Evolutionary conservation across 108 stramenopile genomes (phyloP), one percentile per base, ranked within the genome.

Genomic region (Nannochloropsis granulata): DNA sequence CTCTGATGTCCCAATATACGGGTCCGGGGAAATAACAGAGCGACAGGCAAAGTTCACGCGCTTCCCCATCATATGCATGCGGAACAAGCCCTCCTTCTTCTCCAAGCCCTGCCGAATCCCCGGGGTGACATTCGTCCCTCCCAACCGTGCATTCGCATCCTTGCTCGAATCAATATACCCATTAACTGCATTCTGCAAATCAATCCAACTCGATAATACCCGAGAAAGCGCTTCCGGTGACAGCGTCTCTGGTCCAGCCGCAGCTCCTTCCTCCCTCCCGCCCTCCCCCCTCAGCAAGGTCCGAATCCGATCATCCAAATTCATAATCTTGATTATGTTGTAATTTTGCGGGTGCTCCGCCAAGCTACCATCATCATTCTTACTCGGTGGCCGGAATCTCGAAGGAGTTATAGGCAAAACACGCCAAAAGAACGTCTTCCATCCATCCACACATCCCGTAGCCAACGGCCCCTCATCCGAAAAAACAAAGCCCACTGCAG

Each of bases 31-130:
- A 85, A 98, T 97, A 56, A 98, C 97, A 34, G 94, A 95, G 0
- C 99, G 94, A 83, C 98, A 98, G 8, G 95, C 94, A 86, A 91
- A 98, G 90, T 99, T 95, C 82, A 99, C 99, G 45, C 99, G 97
- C 88, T 99, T 99, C 13, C 99, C 99, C 99, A 99, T 99, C 99
- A 99, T 99, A 90, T 99, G 96, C 87, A 92, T 92, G 23, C 90
- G 92, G 89, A 99, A 99, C 42, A 99, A 94, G 21, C 99, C 99
- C 87, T 99, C 97, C 92, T 99, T 99, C 85, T 94, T 92, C 89
- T 99, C 99, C 79, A 99, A 91, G 45, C 97, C 83, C 89, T 99
- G 97, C 13, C 96, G 91, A 24, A 99, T 93, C 14, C 98, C 99
- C 19, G 90, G 90, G 13, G 92, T 90, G 23, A 83, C 43, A 80